Percentiles rank a stretch among this genome's conserved stretches.
Evolutionary conservation across 371 early-diverging fungal species (phyloP).

Genomic region (Mortierella sp.): DNA sequence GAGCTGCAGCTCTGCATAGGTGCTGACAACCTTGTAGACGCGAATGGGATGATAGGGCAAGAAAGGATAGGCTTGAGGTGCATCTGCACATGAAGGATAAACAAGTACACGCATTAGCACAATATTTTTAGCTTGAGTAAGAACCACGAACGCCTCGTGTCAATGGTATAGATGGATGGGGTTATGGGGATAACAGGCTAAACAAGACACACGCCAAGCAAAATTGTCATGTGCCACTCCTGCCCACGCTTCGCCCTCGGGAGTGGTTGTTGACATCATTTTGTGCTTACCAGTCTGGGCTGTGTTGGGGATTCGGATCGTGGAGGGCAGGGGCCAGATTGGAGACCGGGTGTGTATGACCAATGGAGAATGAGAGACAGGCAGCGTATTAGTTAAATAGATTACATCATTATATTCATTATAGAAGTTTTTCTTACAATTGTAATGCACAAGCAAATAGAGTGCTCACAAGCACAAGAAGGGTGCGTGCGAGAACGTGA

Average conservation of each 20-base stretch:
- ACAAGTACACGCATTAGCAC: neutral
- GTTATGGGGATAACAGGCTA: neutral
- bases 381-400: too few species aligned
- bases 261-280: too few species aligned
- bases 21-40: slow-evolving; percentile 52
- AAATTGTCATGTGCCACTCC: neutral
- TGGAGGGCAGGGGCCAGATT: neutral
- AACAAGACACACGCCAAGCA: neutral
- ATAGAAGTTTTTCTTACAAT: too few species aligned
- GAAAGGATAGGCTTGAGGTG: slow-evolving; percentile 48
- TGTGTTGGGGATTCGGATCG: slow-evolving; percentile 5
- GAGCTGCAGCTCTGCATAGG: slow-evolving; percentile 42
- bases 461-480: too few species aligned
- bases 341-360: neutral
- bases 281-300: slow-evolving; percentile 50
- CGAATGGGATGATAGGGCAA: slow-evolving; percentile 52
- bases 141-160: neutral
- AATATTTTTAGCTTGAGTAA: too few species aligned
- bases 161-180: too few species aligned
- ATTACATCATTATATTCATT: too few species aligned
- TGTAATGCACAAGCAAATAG: too few species aligned
- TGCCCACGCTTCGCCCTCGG: slow-evolving; percentile 5
- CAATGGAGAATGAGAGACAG: neutral
- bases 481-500: too few species aligned
- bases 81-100: slow-evolving; percentile 20